Evolutionary conservation across 2,329 filamentous ascomycete species (phyloP), one percentile per base, ranked within the genome.

Genomic region (Pseudogymnoascus sp.): DNA sequence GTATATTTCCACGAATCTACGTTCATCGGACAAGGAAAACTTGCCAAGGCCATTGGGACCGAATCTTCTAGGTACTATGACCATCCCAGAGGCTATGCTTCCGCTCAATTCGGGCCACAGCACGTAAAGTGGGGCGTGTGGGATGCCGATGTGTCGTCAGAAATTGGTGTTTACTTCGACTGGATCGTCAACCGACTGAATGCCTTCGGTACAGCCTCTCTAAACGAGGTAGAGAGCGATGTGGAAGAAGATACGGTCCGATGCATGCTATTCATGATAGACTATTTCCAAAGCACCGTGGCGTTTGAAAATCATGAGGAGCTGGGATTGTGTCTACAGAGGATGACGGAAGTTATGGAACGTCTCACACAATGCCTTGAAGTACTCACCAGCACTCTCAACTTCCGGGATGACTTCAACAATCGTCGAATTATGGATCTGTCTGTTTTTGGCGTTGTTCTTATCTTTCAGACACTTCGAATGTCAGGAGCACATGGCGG

Each of bases 1-100:
- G 76, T 81, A 0, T 86, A 79, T 70, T 87, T 87, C 60, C 83
- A 86, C 60, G 76, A 80, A 63, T 79, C 75, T 59, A 87, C 83
- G 0, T 69, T 86, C 28, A 72, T 87, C 47, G 85, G 84, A 6
- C 78, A 76, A 64, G 83, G 83, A 1, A 70, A 74, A 1, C 67
- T 87, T 5, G 69, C 74, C 16, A 73, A 73, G 28, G 75, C 76
- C 3, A 66, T 74, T 58, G 35, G 59, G n/a, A 35, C 57, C 2
- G 35, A 30, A n/a, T 38, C 60, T 3, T 28, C 39, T 1, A 35
- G 5, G 1, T 76, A 74, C 7, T 79, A 83, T 62, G 47, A 32
- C 9, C 16, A 54, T 20, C 28, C 9, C 28, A 54, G 47, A 34
- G 47, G 47, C n/a, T 54, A 54, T 32, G 47, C 28, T 32, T 54